These are phyloP conservation scores for Saccharomycopsis oosterbeekiorum DNA, from an alignment of 805 yeast species.

Conservation along the genomic window DNA sequence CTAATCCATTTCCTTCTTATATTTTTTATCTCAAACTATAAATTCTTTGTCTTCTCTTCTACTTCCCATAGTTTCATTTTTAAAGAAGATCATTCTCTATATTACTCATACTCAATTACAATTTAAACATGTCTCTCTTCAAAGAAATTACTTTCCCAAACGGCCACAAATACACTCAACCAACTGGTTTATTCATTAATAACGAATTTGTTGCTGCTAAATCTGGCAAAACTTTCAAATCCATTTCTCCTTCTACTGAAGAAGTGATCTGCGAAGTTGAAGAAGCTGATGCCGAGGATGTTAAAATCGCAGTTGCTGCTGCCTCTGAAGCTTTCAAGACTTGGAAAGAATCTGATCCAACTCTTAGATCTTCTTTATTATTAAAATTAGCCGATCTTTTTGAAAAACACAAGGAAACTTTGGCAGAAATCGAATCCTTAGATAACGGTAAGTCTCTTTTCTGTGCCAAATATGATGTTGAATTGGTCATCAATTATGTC, in stretches of 20 bases:
- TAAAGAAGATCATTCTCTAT: not conserved
- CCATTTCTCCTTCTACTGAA: conserved; percentile 50
- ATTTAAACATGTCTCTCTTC: not conserved
- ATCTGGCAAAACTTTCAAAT: conserved; percentile 45
- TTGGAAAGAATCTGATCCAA: conserved; percentile 41
- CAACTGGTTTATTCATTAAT: conserved; percentile 58
- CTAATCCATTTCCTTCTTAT: not conserved
- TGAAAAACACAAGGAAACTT: conserved; percentile 37
- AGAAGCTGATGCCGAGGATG: conserved; percentile 41
- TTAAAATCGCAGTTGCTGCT: conserved; percentile 46
- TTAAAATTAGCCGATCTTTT: conserved; percentile 40
- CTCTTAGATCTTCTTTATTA: conserved; percentile 32
- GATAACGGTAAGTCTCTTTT: conserved; percentile 45
- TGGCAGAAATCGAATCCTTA: conserved; percentile 40
- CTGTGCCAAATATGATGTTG: conserved; percentile 40
- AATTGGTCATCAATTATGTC: conserved; percentile 36
- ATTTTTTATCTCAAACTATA: too few relatives aligned
- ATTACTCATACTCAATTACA: not conserved
- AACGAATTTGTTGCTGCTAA: conserved; percentile 50
- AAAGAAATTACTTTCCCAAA: conserved; percentile 38
- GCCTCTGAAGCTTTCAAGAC: conserved; percentile 57
- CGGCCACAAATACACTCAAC: conserved; percentile 45
- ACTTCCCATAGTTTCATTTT: too few relatives aligned
- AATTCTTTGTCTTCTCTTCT: not conserved
- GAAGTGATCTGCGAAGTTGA: conserved; percentile 45